Evolutionary conservation across 2,329 filamentous ascomycete species (phyloP), one percentile per base, ranked within the genome.

Genomic region (Aspergillus neoniger): DNA sequence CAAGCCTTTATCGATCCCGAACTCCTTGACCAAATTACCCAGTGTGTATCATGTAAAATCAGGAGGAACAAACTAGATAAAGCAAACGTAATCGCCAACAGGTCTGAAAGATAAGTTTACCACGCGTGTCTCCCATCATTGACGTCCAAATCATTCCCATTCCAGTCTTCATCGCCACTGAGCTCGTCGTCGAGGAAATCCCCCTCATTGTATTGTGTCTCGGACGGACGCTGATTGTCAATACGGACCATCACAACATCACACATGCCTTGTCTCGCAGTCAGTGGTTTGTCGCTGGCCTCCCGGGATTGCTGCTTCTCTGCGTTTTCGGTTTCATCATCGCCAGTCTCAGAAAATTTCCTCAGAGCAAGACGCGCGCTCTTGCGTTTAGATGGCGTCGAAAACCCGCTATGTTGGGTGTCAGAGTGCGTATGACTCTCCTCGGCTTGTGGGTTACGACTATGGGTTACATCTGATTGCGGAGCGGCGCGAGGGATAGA

Each of bases 111-210:
- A 15, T n/a, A 30, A 30, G 14, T 19, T 15, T 60, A 72, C 67
- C 69, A 72, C 21, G 67, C 68, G 67, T 70, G 62, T 2, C 65
- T 65, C 9, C 47, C 61, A 21, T 61, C 61, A 21, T 43, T 63
- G 25, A 63, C 48, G 43, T 73, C 68, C 25, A 67, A 58, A 41
- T 82, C 80, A 43, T 80, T 77, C 8, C 82, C 84, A 58, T 81
- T 79, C 85, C 86, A 88, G 62, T 88, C 86, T 60, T 86, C 85
- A 67, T 88, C 86, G 4, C 82, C 85, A 68, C 84, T 86, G 1
- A 76, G 73, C 68, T 88, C 86, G 21, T 80, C 81, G 64, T 88
- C 85, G 2, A 87, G 77, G 63, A 88, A 88, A 65, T 88, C 84
- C 30, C 77, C 79, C 64, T 87, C 86, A 25, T 80, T 82, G 67